Evolutionary conservation across 306 rosid genomes (phyloP).

Genomic region (Heteromeles arbutifolia): DNA sequence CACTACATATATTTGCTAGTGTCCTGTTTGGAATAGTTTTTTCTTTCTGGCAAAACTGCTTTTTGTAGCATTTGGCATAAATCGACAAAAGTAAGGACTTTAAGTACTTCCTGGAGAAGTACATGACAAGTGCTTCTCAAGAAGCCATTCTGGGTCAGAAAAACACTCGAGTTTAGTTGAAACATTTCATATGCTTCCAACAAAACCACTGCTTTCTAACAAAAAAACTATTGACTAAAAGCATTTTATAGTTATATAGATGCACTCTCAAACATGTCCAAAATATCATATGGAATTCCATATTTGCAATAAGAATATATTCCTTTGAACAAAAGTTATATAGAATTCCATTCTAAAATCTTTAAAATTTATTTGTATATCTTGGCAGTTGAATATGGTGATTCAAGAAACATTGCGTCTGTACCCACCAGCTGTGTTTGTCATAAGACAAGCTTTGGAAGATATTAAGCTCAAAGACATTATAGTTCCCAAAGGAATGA

Average conservation of each 20-base stretch:
- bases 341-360: neutral
- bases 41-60: neutral
- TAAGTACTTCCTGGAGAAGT: neutral
- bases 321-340: neutral
- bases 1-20: neutral
- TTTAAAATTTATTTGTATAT: neutral
- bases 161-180: neutral
- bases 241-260: neutral
- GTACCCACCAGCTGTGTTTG: slow-evolving; percentile 32
- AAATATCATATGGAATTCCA: neutral
- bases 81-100: neutral
- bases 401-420: slow-evolving; percentile 57
- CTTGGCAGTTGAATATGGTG: slow-evolving; percentile 48
- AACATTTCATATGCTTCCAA: neutral
- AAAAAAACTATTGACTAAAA: neutral
- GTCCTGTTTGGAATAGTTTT: neutral
- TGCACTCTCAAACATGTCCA: neutral
- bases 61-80: neutral
- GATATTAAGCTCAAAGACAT: slow-evolving; percentile 32
- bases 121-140: neutral
- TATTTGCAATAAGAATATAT: neutral
- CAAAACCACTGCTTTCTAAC: neutral
- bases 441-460: slow-evolving; percentile 24
- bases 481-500: slow-evolving; percentile 47
- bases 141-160: neutral